Percentiles rank a stretch among this genome's conserved stretches.
phyloP scores from a whole-genome alignment of 2,329 filamentous ascomycete genomes.

The Trichoderma guizhouense region DNA sequence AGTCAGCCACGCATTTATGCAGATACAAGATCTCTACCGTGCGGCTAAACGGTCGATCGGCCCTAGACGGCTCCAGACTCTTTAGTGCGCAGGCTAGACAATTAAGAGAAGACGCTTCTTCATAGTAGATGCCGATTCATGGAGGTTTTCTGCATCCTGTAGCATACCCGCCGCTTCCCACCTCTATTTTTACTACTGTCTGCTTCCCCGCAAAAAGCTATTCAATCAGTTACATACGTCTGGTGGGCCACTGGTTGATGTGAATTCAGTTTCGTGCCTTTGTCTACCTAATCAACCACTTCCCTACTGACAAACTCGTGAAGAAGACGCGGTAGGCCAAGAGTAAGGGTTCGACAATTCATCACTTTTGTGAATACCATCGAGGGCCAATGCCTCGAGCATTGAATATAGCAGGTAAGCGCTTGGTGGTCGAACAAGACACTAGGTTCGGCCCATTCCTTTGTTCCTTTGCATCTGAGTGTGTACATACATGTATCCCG shows the following conservation, averaged over 20 bases:
- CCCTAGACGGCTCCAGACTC: background rate
- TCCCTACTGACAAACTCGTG: background rate
- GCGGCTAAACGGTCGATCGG: background rate
- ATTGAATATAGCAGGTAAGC: slow-evolving; percentile 14
- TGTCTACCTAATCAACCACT: too few relatives aligned
- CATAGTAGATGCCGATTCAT: background rate
- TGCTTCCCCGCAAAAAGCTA: background rate
- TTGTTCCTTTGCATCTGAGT: background rate
- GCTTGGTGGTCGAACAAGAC: background rate
- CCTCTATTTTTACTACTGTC: background rate
- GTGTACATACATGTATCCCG: background rate
- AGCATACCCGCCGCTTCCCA: background rate
- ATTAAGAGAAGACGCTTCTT: background rate
- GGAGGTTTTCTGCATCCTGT: background rate
- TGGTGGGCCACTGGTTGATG: background rate
- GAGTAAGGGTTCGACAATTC: background rate
- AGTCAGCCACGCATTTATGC: background rate
- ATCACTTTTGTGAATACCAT: background rate
- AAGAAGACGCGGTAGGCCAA: background rate
- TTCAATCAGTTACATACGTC: too few relatives aligned
- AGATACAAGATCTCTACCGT: background rate
- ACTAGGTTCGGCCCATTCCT: background rate
- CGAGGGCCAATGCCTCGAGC: slow-evolving; percentile 8
- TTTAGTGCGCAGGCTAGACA: background rate
- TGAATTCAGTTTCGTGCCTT: too few relatives aligned